Base-by-base conservation (phyloP, 495 filamentous ascomycete genomes). In the Podospora comata region DNA sequence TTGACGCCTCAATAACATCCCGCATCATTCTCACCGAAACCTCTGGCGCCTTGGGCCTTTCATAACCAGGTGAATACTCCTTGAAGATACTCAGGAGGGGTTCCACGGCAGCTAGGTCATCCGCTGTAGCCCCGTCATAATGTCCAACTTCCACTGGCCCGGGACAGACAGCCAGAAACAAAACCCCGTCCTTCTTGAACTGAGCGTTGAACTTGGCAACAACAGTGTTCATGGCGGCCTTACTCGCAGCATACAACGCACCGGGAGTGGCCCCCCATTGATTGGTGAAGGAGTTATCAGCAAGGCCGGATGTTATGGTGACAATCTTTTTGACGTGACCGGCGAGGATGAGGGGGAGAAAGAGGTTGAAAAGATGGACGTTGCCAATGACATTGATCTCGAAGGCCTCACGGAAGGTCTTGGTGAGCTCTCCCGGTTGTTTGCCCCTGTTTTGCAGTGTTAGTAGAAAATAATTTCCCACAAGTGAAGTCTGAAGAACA, bases 271-370 rank as follows among this genome's bases (percentile, higher is more conserved):
- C 19, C 7, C 75, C 75, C 11, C n/a, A 69, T 9, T 79, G 62
- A 27, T 64, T 64, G 54, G 32, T 60, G 5, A 77, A 28, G 23
- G 75, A 73, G 11, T 78, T 34, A 67, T 85, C 85, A 0, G 79
- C 82, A 30, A 76, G 28, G 48, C 85, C 85, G 20, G 65, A 80
- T 13, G 84, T 80, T 23, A 88, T 80, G 32, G 80, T 68, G 61
- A 88, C 78, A 64, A 87, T 80, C 71, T 88, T 89, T 71, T 87
- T 87, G 56, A 62, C 69, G 11, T 74, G 68, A 59, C 84, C 82
- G 23, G 82, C 76, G 7, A 77, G 70, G 60, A 88, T 72, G 1
- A 86, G 79, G 7, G 86, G 85, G 7, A 85, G 32, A 72, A 85
- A 87, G 28, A 80, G 66, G 70, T 84, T 81, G 70, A 82, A 80